Conservation (phyloP, 31 red algal genomes). For the Asparagopsis taxiformis region DNA sequence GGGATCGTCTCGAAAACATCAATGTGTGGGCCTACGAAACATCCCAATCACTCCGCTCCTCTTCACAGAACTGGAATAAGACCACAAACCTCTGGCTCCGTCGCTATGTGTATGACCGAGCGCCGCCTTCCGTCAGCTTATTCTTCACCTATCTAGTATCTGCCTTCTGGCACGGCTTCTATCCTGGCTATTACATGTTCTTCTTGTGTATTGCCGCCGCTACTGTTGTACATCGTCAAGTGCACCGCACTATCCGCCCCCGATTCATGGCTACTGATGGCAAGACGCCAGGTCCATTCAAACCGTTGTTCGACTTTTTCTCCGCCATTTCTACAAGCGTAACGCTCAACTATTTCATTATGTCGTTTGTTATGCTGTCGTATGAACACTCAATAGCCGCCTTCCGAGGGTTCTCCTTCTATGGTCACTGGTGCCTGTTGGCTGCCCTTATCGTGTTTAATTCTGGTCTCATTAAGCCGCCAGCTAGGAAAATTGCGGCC, state of each 20-base stretch:
- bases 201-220: constrained; percentile 86
- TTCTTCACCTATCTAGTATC: constrained; percentile 96
- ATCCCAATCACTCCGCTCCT: constrained; percentile 75
- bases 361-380: constrained; percentile 93
- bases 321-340: constrained; percentile 54
- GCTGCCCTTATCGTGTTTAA: constrained; percentile 66
- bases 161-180: constrained; percentile 99
- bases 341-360: constrained; percentile 95
- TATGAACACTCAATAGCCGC: constrained; percentile 55
- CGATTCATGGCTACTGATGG: constrained; percentile 66
- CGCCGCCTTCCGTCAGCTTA: constrained; percentile 74
- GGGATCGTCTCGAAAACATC: constrained; percentile 88
- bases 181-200: constrained; percentile 99
- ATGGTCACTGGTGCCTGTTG: constrained; percentile 69
- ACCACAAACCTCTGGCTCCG: constrained; percentile 96
- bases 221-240: constrained; percentile 83
- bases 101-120: constrained; percentile 96
- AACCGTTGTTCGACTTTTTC: constrained; percentile 53
- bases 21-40: constrained; percentile 89
- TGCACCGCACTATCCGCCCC: constrained; percentile 73
- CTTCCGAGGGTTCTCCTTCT: constrained; percentile 64
- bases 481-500: constrained; percentile 51
- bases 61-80: constrained; percentile 97
- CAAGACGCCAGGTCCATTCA: constrained; percentile 61
- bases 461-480: constrained; percentile 70